Conservation (phyloP, 2,329 filamentous ascomycete species). For the Teratosphaeria gauchensis region DNA sequence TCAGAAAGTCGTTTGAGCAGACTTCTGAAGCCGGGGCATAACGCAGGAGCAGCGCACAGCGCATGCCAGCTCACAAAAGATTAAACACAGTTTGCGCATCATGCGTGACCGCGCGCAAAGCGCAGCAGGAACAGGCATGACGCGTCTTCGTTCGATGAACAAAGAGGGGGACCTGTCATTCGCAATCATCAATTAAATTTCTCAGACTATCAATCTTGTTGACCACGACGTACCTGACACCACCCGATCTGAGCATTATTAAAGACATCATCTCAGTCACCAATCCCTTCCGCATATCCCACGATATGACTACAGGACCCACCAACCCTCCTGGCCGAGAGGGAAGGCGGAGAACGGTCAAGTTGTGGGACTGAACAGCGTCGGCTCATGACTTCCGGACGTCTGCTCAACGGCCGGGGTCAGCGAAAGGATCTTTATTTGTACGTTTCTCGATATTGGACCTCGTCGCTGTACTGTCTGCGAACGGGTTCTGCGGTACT, state of each 20-base stretch:
- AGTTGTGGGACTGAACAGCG: slow-evolving; percentile 24
- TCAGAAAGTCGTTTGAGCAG: background rate
- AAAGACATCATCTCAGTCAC: slow-evolving; percentile 24
- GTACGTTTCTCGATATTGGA: background rate
- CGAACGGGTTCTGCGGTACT: slow-evolving; percentile 13
- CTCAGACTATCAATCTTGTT: background rate
- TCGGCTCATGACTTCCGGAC: slow-evolving; percentile 24
- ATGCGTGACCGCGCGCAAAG: slow-evolving; percentile 15
- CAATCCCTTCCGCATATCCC: slow-evolving; percentile 15
- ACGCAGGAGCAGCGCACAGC: slow-evolving; percentile 27
- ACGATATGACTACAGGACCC: slow-evolving; percentile 31
- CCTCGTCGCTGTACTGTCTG: slow-evolving; percentile 18
- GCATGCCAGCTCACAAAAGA: slow-evolving; percentile 23
- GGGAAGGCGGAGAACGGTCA: slow-evolving; percentile 34
- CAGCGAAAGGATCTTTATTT: slow-evolving; percentile 29
- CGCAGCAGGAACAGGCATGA: slow-evolving; percentile 27
- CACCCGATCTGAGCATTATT: slow-evolving; percentile 27
- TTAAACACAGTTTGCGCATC: slow-evolving; percentile 22
- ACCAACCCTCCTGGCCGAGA: slow-evolving; percentile 22
- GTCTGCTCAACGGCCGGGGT: slow-evolving; percentile 28
- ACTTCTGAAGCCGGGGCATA: background rate
- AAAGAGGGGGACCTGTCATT: slow-evolving; percentile 6
- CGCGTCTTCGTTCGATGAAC: slow-evolving; percentile 27
- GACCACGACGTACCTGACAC: slow-evolving; percentile 11
- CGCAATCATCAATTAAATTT: background rate